Conservation (phyloP, 176 grass and related monocot species). For the Oryza glumipatula region DNA sequence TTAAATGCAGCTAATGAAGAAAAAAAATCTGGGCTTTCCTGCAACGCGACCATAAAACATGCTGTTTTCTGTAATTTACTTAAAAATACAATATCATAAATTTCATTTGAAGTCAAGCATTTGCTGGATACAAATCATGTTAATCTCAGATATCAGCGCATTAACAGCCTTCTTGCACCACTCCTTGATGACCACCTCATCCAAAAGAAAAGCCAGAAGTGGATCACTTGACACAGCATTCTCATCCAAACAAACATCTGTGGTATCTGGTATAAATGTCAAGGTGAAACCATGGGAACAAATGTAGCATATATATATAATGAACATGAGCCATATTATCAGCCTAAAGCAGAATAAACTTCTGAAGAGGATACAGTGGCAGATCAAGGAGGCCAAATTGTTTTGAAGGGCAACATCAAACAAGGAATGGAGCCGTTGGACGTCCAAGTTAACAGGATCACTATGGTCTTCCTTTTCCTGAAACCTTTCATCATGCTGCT, state of each 20-base stretch:
- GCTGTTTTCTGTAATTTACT: background rate
- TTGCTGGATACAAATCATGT: constrained; percentile 80
- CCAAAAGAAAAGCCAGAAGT: constrained; percentile 94
- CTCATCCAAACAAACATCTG: constrained; percentile 97
- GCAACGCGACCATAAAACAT: background rate
- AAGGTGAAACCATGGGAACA: constrained; percentile 54
- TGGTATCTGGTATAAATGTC: constrained; percentile 78
- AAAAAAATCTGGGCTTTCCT: background rate
- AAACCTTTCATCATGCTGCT: constrained; percentile 85
- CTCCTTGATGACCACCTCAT: constrained; percentile 97
- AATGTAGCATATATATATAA: constrained; percentile 5
- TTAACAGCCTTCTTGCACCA: constrained; percentile 84
- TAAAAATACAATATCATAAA: background rate
- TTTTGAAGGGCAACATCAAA: constrained; percentile 93
- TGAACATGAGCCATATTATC: constrained; percentile 11
- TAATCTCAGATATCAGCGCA: constrained; percentile 58
- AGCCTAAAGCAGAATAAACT: constrained; percentile 25
- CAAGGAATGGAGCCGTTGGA: constrained; percentile 77
- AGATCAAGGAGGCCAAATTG: constrained; percentile 87
- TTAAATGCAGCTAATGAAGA: background rate
- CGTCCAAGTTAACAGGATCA: constrained; percentile 63
- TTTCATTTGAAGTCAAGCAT: constrained; percentile 26
- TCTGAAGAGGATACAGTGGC: constrained; percentile 87
- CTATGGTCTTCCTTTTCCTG: constrained; percentile 72
- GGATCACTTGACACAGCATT: constrained; percentile 98